phyloP scores from a whole-genome alignment of 176 grass and related monocot species.

The Cocos nucifera region DNA sequence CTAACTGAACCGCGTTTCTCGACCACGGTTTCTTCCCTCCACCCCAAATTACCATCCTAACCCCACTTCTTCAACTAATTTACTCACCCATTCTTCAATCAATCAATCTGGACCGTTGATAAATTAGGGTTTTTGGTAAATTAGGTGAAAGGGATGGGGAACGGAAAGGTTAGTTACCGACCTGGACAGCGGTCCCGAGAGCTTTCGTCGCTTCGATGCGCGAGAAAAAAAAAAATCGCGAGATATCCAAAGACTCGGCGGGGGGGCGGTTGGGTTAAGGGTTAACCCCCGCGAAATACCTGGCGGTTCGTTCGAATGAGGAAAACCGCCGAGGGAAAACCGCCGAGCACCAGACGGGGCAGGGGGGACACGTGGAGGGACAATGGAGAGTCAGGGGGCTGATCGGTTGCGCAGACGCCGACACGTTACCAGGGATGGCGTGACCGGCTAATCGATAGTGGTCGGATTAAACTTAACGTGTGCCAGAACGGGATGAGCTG shows the following conservation, averaged over 20 bases:
- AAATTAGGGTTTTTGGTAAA: background rate
- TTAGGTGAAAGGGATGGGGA: too few relatives aligned
- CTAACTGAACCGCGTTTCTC: conserved; percentile 33
- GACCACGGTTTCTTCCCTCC: background rate
- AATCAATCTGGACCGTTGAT: background rate
- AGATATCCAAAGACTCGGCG: too few relatives aligned
- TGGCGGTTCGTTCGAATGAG: conserved; percentile 12
- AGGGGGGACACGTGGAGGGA: background rate
- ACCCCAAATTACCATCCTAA: background rate
- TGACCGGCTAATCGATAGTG: conserved; percentile 1
- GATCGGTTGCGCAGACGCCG: background rate
- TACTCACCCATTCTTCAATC: too few relatives aligned
- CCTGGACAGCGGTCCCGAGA: too few relatives aligned
- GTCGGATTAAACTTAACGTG: conserved; percentile 1
- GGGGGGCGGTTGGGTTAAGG: too few relatives aligned
- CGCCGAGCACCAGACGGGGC: conserved; percentile 2
- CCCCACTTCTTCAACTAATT: background rate
- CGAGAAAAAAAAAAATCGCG: too few relatives aligned
- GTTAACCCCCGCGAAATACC: too few relatives aligned
- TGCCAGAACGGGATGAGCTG: background rate
- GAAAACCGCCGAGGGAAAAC: conserved; percentile 4
- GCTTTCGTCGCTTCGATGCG: too few relatives aligned
- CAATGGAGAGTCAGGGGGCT: background rate
- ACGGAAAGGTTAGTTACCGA: too few relatives aligned
- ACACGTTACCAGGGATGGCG: conserved; percentile 18